These are phyloP conservation scores for Silene noctiflora DNA, from an alignment of 179 eudicot genomes.

Conservation along the genomic window DNA sequence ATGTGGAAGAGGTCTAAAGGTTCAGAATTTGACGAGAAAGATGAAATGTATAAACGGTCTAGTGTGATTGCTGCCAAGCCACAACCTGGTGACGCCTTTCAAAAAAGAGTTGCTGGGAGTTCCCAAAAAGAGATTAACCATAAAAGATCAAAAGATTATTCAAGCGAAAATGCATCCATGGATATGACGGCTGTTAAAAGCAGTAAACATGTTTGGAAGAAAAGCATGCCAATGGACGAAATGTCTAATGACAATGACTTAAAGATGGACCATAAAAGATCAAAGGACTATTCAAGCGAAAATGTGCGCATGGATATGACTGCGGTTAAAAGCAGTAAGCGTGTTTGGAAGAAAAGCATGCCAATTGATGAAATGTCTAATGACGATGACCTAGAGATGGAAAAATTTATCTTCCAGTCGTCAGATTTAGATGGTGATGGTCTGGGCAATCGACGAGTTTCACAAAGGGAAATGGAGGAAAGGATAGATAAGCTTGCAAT, in stretches of 20 bases:
- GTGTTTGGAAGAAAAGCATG: conserved; percentile 21
- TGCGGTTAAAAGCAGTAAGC: conserved; percentile 18
- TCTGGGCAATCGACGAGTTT: conserved; percentile 47
- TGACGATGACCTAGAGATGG: conserved; percentile 33
- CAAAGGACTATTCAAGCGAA: conserved; percentile 23
- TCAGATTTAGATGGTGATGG: conserved; percentile 37
- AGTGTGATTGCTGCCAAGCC: conserved; percentile 13
- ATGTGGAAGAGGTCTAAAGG: conserved; percentile 14
- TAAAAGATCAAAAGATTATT: conserved; percentile 17
- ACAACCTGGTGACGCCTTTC: neutral
- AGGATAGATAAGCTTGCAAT: conserved; percentile 81
- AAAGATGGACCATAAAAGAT: conserved; percentile 39
- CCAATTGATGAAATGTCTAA: conserved; percentile 14
- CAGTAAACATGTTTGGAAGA: conserved; percentile 18
- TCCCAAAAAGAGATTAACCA: conserved; percentile 11
- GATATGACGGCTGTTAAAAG: conserved; percentile 19
- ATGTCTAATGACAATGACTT: conserved; percentile 26
- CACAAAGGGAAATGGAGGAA: conserved; percentile 80
- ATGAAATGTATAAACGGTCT: conserved; percentile 7
- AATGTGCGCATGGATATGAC: conserved; percentile 19
- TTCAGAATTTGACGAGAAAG: conserved; percentile 14
- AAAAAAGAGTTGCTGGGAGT: conserved; percentile 4
- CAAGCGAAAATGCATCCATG: conserved; percentile 24
- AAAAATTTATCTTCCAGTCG: conserved; percentile 49
- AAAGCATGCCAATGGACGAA: conserved; percentile 18